A percentile compares a stretch with the other conserved stretches of the same genome.
Evolutionary conservation across 768 basidiomycete genomes (phyloP).

Genomic region (Mycena floridula): DNA sequence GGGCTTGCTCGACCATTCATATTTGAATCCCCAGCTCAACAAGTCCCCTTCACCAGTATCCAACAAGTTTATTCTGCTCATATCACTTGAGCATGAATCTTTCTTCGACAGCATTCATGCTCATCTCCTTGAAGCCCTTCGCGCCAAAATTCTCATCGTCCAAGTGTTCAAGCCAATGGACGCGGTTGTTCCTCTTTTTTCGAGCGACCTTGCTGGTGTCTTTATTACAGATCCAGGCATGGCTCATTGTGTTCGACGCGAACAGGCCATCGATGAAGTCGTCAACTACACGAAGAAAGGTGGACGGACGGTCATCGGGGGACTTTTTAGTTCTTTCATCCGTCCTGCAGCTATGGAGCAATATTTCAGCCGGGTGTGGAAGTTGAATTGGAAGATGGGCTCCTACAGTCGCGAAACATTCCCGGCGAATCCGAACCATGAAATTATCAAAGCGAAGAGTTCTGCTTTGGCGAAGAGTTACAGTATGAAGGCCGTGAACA

Average conservation of each 20-base stretch:
- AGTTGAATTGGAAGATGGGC: slow-evolving; percentile 30
- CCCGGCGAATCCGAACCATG: slow-evolving; percentile 22
- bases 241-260: slow-evolving; percentile 12
- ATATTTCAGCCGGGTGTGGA: slow-evolving; percentile 25
- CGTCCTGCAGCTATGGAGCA: slow-evolving; percentile 14
- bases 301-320: slow-evolving; percentile 30
- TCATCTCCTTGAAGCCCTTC: slow-evolving; percentile 22
- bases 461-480: slow-evolving; percentile 21
- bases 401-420: slow-evolving; percentile 28
- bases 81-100: slow-evolving; percentile 22
- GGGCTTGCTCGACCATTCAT: background rate
- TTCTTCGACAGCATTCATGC: slow-evolving; percentile 15
- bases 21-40: too few species aligned
- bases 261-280: slow-evolving; percentile 21
- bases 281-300: slow-evolving; percentile 31
- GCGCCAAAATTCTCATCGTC: slow-evolving; percentile 15
- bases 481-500: slow-evolving; percentile 37
- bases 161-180: slow-evolving; percentile 10
- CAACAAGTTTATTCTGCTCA: slow-evolving; percentile 26
- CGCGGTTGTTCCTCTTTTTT: slow-evolving; percentile 20
- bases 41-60: too few species aligned
- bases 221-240: slow-evolving; percentile 32
- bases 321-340: slow-evolving; percentile 25
- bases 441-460: slow-evolving; percentile 22
- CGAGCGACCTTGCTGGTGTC: slow-evolving; percentile 23